phyloP scores from a whole-genome alignment of 371 early-diverging fungal species.

The Saksenaea vasiformis region DNA sequence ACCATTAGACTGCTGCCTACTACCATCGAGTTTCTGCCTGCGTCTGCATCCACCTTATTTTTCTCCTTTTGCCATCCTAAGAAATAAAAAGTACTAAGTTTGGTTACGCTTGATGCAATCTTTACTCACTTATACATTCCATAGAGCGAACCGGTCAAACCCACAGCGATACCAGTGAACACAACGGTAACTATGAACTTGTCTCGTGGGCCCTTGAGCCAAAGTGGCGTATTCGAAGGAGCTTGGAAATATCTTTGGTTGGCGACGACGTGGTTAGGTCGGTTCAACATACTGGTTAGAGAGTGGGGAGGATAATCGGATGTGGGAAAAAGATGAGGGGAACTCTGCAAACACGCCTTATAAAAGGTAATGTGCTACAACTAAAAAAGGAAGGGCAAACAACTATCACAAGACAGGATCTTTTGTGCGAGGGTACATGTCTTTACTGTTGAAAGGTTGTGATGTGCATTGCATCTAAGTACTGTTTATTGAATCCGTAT shows the following conservation, averaged over 20 bases:
- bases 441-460: no score
- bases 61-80: neutral
- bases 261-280: conserved; percentile 36
- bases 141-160: conserved; percentile 29
- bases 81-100: neutral
- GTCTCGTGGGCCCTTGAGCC: conserved; percentile 37
- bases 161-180: conserved; percentile 35
- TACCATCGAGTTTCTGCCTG: no score
- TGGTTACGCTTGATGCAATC: neutral
- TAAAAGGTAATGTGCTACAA: neutral
- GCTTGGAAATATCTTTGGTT: conserved; percentile 42
- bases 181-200: conserved; percentile 25
- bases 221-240: conserved; percentile 31
- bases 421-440: no score
- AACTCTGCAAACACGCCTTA: no score
- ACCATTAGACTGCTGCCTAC: no score
- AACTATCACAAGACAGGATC: neutral
- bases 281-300: conserved; percentile 28
- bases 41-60: neutral
- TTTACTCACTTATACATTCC: conserved; percentile 31
- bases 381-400: neutral
- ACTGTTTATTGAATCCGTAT: no score
- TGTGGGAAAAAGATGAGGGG: no score
- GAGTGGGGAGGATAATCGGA: neutral
- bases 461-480: no score